A percentile compares a stretch with the other conserved stretches of the same genome.
phyloP scores from a whole-genome alignment of 192 early-diverging fungal genomes.

The Bifiguratus adelaidae region DNA sequence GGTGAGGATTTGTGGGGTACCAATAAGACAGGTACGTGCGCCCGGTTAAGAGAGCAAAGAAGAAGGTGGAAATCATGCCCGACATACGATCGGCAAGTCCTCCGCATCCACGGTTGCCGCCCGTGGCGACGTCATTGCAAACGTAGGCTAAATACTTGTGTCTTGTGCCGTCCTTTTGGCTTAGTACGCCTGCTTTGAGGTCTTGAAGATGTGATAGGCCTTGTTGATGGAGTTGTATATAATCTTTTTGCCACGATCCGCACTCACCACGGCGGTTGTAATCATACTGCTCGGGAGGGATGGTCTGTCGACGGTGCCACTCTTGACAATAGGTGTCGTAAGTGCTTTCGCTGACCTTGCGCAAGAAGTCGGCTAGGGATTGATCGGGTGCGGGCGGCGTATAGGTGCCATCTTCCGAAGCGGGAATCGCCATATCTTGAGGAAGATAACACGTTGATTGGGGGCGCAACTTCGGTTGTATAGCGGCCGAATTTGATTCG shows the following conservation, averaged over 20 bases:
- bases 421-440: conserved; percentile 1
- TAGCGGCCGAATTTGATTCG: too few relatives aligned
- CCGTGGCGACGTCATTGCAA: conserved; percentile 17
- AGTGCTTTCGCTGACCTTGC: conserved; percentile 1
- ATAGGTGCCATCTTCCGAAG: conserved; percentile 11
- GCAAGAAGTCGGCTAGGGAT: conserved; percentile 3
- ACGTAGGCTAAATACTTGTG: conserved; percentile 20
- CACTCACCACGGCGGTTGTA: conserved; percentile 12
- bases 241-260: conserved; percentile 29
- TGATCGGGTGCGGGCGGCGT: conserved; percentile 12
- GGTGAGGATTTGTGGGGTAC: conserved; percentile 18
- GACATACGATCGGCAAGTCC: conserved; percentile 33
- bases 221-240: conserved; percentile 15
- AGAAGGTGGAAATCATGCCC: conserved; percentile 35
- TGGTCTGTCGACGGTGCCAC: conserved; percentile 1
- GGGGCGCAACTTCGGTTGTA: too few relatives aligned
- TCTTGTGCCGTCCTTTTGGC: conserved; percentile 2
- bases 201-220: conserved; percentile 9
- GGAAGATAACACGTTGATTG: conserved; percentile 15
- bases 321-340: conserved; percentile 12
- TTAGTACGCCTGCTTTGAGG: conserved; percentile 8
- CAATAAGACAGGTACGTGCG: conserved; percentile 27
- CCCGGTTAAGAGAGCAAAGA: conserved; percentile 26
- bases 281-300: conserved; percentile 1
- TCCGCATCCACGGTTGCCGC: conserved; percentile 27